phyloP scores from a whole-genome alignment of 768 basidiomycete species.

The Xerocomus brunneocitrinus region DNA sequence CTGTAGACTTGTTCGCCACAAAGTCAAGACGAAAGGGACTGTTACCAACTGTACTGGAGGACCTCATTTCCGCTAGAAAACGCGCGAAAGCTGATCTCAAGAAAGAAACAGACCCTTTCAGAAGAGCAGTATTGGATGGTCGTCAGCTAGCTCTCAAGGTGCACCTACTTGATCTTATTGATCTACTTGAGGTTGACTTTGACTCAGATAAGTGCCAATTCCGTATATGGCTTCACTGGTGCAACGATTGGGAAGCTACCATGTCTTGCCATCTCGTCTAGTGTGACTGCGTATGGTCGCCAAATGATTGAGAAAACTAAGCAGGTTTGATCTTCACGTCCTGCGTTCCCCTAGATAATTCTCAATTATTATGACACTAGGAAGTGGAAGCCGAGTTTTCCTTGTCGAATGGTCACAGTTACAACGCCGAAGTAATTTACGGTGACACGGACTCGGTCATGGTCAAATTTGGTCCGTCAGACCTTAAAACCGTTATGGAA shows the following conservation, averaged over 20 bases:
- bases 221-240: slow-evolving; percentile 98
- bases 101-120: slow-evolving; percentile 95
- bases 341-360: neutral
- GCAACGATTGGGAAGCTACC: slow-evolving; percentile 96
- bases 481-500: slow-evolving; percentile 83
- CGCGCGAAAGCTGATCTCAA: slow-evolving; percentile 94
- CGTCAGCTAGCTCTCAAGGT: slow-evolving; percentile 96
- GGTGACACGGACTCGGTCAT: slow-evolving; percentile 99
- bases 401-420: slow-evolving; percentile 74
- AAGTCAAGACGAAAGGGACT: slow-evolving; percentile 76
- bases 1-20: slow-evolving; percentile 81
- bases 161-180: neutral
- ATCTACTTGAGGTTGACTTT: neutral
- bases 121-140: slow-evolving; percentile 94
- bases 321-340: slow-evolving; percentile 42
- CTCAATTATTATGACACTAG: slow-evolving; percentile 21
- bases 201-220: slow-evolving; percentile 93
- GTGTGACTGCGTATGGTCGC: slow-evolving; percentile 92
- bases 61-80: slow-evolving; percentile 90
- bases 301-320: slow-evolving; percentile 99
- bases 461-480: slow-evolving; percentile 92
- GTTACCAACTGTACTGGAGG: slow-evolving; percentile 87
- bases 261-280: slow-evolving; percentile 93
- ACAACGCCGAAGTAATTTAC: slow-evolving; percentile 94
- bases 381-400: slow-evolving; percentile 89